Conservation (phyloP, 805 yeast genomes). For the Yarrowia sp. region DNA sequence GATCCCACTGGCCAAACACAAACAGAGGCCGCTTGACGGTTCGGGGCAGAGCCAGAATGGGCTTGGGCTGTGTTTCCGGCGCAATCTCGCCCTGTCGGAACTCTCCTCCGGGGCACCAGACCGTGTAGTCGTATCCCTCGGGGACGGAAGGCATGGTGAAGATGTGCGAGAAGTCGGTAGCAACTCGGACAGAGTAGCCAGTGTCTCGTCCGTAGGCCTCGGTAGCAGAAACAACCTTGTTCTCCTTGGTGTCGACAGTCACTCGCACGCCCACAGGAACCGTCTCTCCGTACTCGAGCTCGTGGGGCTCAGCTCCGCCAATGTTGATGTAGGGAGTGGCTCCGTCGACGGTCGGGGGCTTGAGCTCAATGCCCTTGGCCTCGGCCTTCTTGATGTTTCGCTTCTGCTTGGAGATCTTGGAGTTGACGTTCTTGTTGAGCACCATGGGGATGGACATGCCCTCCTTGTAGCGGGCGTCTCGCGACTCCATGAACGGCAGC, state of each 20-base stretch:
- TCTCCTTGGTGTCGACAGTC: slow-evolving; percentile 65
- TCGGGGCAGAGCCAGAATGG: slow-evolving; percentile 30
- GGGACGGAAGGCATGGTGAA: slow-evolving; percentile 68
- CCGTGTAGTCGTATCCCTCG: slow-evolving; percentile 66
- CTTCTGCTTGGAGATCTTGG: slow-evolving; percentile 34
- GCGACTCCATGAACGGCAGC: slow-evolving; percentile 65
- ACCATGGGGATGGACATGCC: slow-evolving; percentile 52
- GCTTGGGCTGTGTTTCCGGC: slow-evolving; percentile 32
- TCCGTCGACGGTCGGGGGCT: slow-evolving; percentile 36
- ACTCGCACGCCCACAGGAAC: slow-evolving; percentile 79
- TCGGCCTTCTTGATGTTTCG: slow-evolving; percentile 44
- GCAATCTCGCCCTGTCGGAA: slow-evolving; percentile 38
- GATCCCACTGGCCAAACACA: slow-evolving; percentile 62
- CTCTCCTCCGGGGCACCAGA: slow-evolving; percentile 67
- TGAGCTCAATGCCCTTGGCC: slow-evolving; percentile 49
- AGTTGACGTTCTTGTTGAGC: slow-evolving; percentile 24
- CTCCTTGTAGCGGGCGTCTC: slow-evolving; percentile 53
- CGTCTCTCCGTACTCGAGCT: slow-evolving; percentile 51
- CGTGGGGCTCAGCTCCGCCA: slow-evolving; percentile 60
- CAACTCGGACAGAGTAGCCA: slow-evolving; percentile 74
- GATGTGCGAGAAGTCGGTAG: slow-evolving; percentile 55
- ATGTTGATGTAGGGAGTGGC: slow-evolving; percentile 74
- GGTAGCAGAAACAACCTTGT: slow-evolving; percentile 63
- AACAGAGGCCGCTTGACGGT: slow-evolving; percentile 45
- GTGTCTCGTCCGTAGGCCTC: slow-evolving; percentile 53